A percentile compares a stretch with the other conserved stretches of the same genome.
Conservation (phyloP, 257 asterid species). For the Ajuga chamaepitys region DNA sequence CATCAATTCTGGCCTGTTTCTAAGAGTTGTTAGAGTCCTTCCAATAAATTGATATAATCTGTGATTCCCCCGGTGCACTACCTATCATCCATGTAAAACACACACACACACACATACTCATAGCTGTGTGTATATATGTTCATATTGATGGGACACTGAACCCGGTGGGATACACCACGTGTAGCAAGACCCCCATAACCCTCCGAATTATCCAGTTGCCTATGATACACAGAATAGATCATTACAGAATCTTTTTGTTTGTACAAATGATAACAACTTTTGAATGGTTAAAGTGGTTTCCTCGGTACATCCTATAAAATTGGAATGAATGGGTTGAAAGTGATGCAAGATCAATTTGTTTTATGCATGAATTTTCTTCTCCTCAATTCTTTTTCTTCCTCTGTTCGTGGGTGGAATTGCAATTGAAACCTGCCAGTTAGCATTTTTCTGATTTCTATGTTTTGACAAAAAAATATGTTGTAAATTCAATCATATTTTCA, state of each 20-base stretch:
- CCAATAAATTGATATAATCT: neutral
- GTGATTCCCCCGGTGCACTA: too few species aligned
- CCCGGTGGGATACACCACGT: too few species aligned
- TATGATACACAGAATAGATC: neutral
- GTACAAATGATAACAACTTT: neutral
- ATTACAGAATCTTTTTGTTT: neutral
- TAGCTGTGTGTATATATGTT: too few species aligned
- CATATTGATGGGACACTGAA: too few species aligned
- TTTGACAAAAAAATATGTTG: neutral
- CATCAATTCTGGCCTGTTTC: neutral
- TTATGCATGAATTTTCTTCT: neutral
- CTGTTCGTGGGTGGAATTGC: neutral
- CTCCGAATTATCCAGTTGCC: neutral
- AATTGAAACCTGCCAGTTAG: neutral
- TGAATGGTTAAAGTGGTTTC: too few species aligned
- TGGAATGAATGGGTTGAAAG: neutral
- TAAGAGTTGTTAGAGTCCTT: neutral
- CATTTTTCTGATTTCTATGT: neutral
- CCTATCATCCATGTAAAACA: too few species aligned
- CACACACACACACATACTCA: too few species aligned
- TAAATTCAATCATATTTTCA: slow-evolving; percentile 29
- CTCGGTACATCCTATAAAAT: too few species aligned
- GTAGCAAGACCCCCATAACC: neutral
- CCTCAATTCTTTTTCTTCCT: neutral
- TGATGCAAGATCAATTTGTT: neutral